phyloP scores from a whole-genome alignment of 2,329 filamentous ascomycete species.

The Pseudogymnoascus verrucosus region DNA sequence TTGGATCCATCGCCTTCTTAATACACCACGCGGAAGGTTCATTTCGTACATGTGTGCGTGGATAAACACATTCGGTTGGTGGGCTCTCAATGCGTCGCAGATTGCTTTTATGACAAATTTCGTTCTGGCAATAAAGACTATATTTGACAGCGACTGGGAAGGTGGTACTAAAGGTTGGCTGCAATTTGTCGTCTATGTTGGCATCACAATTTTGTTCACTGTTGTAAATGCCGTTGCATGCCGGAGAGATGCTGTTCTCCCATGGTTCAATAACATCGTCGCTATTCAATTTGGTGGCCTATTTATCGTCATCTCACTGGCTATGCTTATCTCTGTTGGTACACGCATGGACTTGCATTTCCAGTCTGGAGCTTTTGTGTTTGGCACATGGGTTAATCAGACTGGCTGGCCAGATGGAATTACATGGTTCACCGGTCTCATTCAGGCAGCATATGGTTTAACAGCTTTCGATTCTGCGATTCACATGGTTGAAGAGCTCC shows the following conservation, averaged over 20 bases:
- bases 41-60: constrained; percentile 49
- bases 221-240: constrained; percentile 44
- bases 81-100: constrained; percentile 46
- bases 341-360: constrained; percentile 36
- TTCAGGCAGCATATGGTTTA: constrained; percentile 48
- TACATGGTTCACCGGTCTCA: constrained; percentile 49
- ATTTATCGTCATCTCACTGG: constrained; percentile 44
- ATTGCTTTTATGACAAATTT: constrained; percentile 52
- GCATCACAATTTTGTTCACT: constrained; percentile 40
- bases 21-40: constrained; percentile 37
- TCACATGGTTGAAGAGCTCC: constrained; percentile 51
- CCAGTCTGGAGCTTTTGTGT: constrained; percentile 44
- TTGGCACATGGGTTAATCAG: constrained; percentile 42
- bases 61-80: constrained; percentile 55
- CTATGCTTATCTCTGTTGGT: constrained; percentile 44
- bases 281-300: constrained; percentile 44
- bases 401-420: constrained; percentile 47
- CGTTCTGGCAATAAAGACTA: constrained; percentile 46
- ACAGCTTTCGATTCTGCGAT: constrained; percentile 52
- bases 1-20: constrained; percentile 42
- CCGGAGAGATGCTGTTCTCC: constrained; percentile 38
- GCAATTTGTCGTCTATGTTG: constrained; percentile 47
- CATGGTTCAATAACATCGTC: constrained; percentile 49
- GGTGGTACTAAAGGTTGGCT: constrained; percentile 41
- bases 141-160: constrained; percentile 42